Percentiles rank a stretch among this genome's conserved stretches.
Evolutionary conservation across 768 basidiomycete species (phyloP).

Genomic region (Ramaria sp.): DNA sequence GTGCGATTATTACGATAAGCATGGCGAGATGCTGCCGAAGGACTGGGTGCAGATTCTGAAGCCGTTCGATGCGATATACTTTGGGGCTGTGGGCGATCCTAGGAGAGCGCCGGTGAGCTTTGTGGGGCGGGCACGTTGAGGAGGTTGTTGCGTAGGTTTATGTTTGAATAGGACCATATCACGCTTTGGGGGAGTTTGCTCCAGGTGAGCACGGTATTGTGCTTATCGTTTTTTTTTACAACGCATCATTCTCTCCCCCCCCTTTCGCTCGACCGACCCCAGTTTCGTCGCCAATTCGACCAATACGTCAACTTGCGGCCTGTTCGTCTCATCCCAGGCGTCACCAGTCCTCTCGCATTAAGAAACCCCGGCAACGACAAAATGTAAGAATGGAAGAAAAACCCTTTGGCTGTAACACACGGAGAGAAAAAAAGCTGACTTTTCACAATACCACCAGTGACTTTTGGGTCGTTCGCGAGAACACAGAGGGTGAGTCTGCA

Average conservation of each 20-base stretch:
- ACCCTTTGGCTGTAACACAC: no score
- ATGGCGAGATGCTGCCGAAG: conserved; percentile 36
- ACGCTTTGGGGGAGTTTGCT: conserved; percentile 34
- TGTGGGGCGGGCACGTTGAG: no score
- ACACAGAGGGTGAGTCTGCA: conserved; percentile 48
- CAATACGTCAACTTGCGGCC: conserved; percentile 42
- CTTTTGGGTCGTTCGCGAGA: conserved; percentile 45
- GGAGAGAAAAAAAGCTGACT: not conserved
- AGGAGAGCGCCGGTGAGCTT: not conserved
- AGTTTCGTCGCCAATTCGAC: conserved; percentile 41
- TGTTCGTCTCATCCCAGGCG: conserved; percentile 37
- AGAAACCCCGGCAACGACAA: conserved; percentile 22
- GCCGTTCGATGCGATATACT: conserved; percentile 35
- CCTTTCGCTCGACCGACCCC: conserved; percentile 23
- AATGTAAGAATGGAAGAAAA: conserved; percentile 1
- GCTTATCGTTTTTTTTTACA: not conserved
- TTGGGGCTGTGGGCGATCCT: conserved; percentile 38
- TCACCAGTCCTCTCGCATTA: conserved; percentile 34
- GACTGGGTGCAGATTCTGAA: conserved; percentile 29
- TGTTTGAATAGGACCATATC: conserved; percentile 42
- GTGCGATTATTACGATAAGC: conserved; percentile 31
- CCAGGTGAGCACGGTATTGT: conserved; percentile 1
- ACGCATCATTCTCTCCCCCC: not conserved
- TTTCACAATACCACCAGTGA: conserved; percentile 25
- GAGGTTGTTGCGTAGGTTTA: no score